phyloP scores from a whole-genome alignment of 306 rosid genomes.

The Castanea crenata region DNA sequence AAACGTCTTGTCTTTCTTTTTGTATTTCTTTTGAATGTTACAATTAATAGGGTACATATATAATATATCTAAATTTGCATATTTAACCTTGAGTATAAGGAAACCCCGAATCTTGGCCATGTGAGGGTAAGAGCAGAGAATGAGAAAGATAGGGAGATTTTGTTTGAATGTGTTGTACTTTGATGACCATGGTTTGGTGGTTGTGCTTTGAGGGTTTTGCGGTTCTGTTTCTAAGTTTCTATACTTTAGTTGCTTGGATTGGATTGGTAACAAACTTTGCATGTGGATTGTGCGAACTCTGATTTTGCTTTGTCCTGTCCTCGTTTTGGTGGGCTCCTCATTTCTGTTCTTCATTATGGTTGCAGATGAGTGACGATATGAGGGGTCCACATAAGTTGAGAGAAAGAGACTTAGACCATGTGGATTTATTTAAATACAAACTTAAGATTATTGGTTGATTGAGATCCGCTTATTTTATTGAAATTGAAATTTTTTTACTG shows the following conservation, averaged over 20 bases:
- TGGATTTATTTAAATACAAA: too few relatives aligned
- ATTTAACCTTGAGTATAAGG: constrained; percentile 34
- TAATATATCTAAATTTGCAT: constrained; percentile 39
- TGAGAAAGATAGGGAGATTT: constrained; percentile 18
- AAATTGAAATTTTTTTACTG: too few relatives aligned
- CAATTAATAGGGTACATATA: constrained; percentile 7
- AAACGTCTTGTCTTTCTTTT: constrained; percentile 7
- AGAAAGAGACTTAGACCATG: too few relatives aligned
- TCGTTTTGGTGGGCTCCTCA: constrained; percentile 30
- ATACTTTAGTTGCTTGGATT: constrained; percentile 8
- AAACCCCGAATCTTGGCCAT: constrained; percentile 35
- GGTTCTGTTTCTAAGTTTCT: constrained; percentile 5
- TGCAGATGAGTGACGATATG: constrained; percentile 8
- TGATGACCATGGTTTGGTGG: constrained; percentile 20
- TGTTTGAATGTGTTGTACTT: constrained; percentile 10
- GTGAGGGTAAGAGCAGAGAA: constrained; percentile 34
- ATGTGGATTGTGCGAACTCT: constrained; percentile 38
- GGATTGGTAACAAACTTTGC: constrained; percentile 42
- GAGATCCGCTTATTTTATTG: too few relatives aligned
- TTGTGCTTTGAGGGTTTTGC: constrained; percentile 9
- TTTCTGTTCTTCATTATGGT: constrained; percentile 16
- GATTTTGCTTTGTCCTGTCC: constrained; percentile 29
- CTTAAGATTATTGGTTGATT: too few relatives aligned
- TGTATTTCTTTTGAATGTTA: not conserved
- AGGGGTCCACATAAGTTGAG: not conserved